A percentile compares a stretch with the other conserved stretches of the same genome.
Evolutionary conservation across 169 alveolate genomes (phyloP).

Genomic region (Plasmodium blacklocki): DNA sequence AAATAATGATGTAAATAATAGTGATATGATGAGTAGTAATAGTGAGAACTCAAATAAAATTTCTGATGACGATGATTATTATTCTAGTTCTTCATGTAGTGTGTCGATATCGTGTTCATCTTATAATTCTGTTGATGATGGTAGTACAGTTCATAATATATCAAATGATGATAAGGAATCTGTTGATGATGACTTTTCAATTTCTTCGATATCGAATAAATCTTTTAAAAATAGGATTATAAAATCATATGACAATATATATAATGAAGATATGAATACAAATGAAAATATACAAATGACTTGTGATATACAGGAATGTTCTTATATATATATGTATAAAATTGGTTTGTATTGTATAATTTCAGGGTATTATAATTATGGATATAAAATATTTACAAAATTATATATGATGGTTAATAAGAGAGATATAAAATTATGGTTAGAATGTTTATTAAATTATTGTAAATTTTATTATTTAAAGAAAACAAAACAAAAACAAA

Average conservation of each 20-base stretch:
- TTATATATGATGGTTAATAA: constrained; percentile 16
- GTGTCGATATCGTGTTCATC: constrained; percentile 8
- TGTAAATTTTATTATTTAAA: constrained; percentile 48
- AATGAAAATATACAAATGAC: constrained; percentile 22
- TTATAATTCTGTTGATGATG: background rate
- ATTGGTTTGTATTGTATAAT: constrained; percentile 41
- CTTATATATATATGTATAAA: constrained; percentile 51
- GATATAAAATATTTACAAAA: constrained; percentile 34
- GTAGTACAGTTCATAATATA: no score
- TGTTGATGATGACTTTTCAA: constrained; percentile 6
- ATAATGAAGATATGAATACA: constrained; percentile 30
- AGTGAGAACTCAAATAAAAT: no score
- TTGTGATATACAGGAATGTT: constrained; percentile 33
- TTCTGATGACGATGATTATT: no score
- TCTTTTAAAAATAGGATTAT: constrained; percentile 25
- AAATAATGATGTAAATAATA: no score
- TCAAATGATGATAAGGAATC: background rate
- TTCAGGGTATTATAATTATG: constrained; percentile 56
- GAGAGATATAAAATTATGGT: constrained; percentile 63
- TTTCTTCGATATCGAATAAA: constrained; percentile 63
- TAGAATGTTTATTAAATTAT: constrained; percentile 31
- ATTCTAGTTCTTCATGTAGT: background rate
- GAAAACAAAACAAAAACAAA: constrained; percentile 7
- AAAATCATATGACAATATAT: constrained; percentile 16
- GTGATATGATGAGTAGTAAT: no score